Evolutionary conservation across 2,329 filamentous ascomycete species (phyloP).

Genomic region (Colletotrichum acutatum): DNA sequence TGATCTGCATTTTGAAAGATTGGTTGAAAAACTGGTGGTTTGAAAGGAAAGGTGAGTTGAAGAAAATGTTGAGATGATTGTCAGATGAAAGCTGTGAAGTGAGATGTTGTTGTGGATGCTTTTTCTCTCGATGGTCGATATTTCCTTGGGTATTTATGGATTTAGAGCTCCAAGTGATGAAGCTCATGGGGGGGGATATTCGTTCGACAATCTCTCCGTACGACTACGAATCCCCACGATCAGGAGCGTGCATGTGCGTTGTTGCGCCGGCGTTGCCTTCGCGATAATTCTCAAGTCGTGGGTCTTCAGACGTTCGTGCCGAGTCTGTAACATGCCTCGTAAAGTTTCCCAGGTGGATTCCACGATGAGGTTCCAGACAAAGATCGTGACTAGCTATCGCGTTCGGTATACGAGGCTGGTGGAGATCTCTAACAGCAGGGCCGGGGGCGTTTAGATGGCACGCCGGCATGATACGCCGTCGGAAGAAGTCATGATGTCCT

Average conservation of each 20-base stretch:
- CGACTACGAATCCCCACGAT: too few species aligned
- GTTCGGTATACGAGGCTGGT: not conserved
- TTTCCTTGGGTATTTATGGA: not conserved
- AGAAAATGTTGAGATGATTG: not conserved
- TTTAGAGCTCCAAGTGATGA: not conserved
- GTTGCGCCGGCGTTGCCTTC: not conserved
- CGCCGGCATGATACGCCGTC: not conserved
- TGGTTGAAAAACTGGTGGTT: not conserved
- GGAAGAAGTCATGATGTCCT: not conserved
- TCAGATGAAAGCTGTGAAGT: not conserved
- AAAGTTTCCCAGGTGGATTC: not conserved
- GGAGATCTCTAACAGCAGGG: not conserved
- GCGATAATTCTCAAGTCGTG: not conserved
- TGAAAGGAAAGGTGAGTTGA: not conserved
- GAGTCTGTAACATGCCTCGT: not conserved
- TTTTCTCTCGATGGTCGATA: not conserved
- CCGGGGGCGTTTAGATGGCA: not conserved
- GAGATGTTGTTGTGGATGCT: not conserved
- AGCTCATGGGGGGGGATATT: not conserved
- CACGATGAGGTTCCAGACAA: not conserved
- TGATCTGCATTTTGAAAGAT: constrained; percentile 8
- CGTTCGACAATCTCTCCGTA: not conserved
- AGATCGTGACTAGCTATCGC: not conserved
- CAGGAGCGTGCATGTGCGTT: not conserved
- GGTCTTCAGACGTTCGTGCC: not conserved